These are phyloP conservation scores for Coemansia sp. DNA, from an alignment of 192 early-diverging fungal species.

Conservation along the genomic window DNA sequence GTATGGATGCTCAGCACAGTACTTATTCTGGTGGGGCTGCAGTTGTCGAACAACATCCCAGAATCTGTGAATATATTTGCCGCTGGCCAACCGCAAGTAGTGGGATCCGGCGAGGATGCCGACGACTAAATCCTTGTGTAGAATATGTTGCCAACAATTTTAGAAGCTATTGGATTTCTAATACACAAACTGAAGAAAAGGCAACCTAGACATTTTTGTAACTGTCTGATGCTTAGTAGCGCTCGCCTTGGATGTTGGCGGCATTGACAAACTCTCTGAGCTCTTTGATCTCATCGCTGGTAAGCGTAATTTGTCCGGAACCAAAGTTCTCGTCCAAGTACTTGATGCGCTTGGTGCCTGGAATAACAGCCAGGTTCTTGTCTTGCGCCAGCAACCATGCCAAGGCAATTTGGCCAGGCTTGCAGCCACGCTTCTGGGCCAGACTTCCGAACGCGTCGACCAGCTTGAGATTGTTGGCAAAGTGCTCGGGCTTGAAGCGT, in stretches of 20 bases:
- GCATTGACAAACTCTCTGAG: slow-evolving; percentile 25
- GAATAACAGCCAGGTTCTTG: slow-evolving; percentile 50
- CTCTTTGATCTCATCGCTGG: slow-evolving; percentile 19
- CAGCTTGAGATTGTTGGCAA: slow-evolving; percentile 58
- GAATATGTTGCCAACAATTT: too few relatives aligned
- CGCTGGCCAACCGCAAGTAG: too few relatives aligned
- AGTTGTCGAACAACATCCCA: slow-evolving; percentile 8
- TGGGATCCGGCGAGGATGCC: too few relatives aligned
- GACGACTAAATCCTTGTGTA: too few relatives aligned
- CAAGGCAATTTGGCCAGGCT: slow-evolving; percentile 54
- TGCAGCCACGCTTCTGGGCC: slow-evolving; percentile 54
- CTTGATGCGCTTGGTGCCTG: slow-evolving; percentile 54
- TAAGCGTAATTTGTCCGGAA: slow-evolving; percentile 30
- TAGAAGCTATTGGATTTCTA: too few relatives aligned
- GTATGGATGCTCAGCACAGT: slow-evolving; percentile 19
- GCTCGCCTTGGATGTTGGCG: slow-evolving; percentile 19
- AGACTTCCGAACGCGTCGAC: slow-evolving; percentile 51
- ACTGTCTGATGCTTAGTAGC: slow-evolving; percentile 13
- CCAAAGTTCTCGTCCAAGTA: slow-evolving; percentile 41
- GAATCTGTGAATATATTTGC: slow-evolving; percentile 24
- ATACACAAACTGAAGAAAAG: too few relatives aligned
- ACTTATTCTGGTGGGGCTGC: background rate
- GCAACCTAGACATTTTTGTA: too few relatives aligned
- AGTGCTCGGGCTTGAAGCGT: slow-evolving; percentile 59
- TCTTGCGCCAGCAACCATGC: slow-evolving; percentile 64